A percentile compares a stretch with the other conserved stretches of the same genome.
Conservation (phyloP, 2,329 filamentous ascomycete species). For the Sporothrix humicola region DNA sequence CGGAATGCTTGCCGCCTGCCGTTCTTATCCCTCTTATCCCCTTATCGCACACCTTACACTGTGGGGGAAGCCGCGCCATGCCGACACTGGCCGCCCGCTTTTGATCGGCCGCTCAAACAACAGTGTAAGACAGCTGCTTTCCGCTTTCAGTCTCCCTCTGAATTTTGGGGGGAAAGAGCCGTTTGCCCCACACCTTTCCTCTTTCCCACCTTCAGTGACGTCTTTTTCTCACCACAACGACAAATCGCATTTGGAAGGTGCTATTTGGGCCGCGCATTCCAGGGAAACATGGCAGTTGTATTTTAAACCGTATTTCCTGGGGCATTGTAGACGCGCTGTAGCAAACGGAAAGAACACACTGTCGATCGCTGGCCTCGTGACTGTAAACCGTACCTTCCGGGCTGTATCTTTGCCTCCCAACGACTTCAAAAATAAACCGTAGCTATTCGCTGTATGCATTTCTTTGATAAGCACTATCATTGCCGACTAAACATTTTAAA, state of each 20-base stretch:
- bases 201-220: too few relatives aligned
- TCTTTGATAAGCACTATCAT: background rate
- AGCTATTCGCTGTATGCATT: background rate
- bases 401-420: background rate
- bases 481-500: background rate
- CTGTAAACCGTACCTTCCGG: background rate
- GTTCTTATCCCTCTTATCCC: constrained; percentile 28
- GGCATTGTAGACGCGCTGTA: background rate
- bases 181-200: background rate
- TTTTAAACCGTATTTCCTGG: too few relatives aligned
- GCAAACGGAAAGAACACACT: background rate
- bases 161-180: background rate
- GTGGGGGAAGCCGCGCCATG: constrained; percentile 37
- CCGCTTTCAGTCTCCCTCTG: constrained; percentile 12
- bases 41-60: background rate
- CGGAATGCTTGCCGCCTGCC: constrained; percentile 34
- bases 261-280: background rate
- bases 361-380: constrained; percentile 16
- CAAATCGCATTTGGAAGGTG: constrained; percentile 24
- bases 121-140: background rate
- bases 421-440: background rate
- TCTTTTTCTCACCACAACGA: background rate
- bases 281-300: background rate
- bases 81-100: constrained; percentile 43
- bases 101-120: constrained; percentile 22